phyloP scores from a whole-genome alignment of 352 stramenopile species.

The Globisporangium perplexum region DNA sequence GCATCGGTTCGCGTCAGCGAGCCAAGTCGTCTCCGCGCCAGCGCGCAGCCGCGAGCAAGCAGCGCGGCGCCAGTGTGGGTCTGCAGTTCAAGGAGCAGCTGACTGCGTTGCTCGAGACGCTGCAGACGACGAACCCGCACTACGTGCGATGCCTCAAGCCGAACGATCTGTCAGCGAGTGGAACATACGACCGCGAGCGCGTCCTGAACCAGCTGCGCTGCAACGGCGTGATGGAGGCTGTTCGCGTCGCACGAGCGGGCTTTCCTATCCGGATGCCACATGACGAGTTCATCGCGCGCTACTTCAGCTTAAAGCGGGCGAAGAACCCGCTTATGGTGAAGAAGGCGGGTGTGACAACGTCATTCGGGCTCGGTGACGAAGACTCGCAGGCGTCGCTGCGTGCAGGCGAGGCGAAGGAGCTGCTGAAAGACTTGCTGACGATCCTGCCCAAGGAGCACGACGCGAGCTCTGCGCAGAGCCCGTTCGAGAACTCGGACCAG shows the following conservation, averaged over 20 bases:
- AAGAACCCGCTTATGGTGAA: slow-evolving; percentile 35
- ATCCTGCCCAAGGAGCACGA: slow-evolving; percentile 88
- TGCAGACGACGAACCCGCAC: slow-evolving; percentile 72
- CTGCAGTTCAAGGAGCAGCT: slow-evolving; percentile 86
- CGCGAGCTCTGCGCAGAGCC: slow-evolving; percentile 57
- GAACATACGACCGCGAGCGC: slow-evolving; percentile 55
- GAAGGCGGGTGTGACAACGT: slow-evolving; percentile 22
- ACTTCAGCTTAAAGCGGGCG: slow-evolving; percentile 60
- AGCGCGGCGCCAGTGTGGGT: slow-evolving; percentile 71
- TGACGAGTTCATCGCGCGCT: slow-evolving; percentile 66
- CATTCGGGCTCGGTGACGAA: slow-evolving; percentile 39
- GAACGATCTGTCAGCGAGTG: slow-evolving; percentile 67
- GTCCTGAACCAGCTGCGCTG: slow-evolving; percentile 84
- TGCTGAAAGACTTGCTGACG: slow-evolving; percentile 85
- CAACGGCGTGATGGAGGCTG: slow-evolving; percentile 82
- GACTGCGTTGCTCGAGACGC: slow-evolving; percentile 59
- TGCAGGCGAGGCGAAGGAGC: slow-evolving; percentile 54
- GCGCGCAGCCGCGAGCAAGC: slow-evolving; percentile 51
- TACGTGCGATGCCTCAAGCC: slow-evolving; percentile 90
- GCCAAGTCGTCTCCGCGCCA: slow-evolving; percentile 53
- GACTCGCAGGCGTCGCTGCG: slow-evolving; percentile 32
- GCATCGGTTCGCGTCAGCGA: slow-evolving; percentile 38
- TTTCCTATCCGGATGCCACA: slow-evolving; percentile 80
- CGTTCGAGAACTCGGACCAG: slow-evolving; percentile 66
- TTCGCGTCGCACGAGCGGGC: slow-evolving; percentile 78